phyloP scores from a whole-genome alignment of 139 green algal genomes.

The Microglena sp. region DNA sequence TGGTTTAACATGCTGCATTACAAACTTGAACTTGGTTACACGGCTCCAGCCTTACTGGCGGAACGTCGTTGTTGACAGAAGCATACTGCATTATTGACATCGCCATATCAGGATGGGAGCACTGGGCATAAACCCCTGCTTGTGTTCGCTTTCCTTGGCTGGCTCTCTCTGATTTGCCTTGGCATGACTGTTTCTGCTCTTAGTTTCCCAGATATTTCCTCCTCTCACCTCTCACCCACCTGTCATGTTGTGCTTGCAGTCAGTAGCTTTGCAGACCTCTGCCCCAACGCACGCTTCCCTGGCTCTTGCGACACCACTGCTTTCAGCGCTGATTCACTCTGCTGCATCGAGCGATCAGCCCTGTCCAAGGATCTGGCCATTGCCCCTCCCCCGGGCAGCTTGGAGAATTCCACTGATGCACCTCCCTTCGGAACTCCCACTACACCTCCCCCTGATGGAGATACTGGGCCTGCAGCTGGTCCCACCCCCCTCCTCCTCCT shows the following conservation, averaged over 20 bases:
- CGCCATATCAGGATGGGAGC: neutral
- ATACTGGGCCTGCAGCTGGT: neutral
- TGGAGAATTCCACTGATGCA: neutral
- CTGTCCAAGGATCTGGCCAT: neutral
- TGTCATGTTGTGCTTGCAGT: too few species aligned
- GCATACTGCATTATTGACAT: too few species aligned
- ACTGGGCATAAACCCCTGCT: neutral
- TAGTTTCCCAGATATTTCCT: neutral
- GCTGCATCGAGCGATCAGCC: conserved; percentile 21
- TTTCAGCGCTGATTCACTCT: conserved; percentile 17
- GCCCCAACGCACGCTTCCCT: conserved; percentile 8
- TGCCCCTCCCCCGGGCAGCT: neutral
- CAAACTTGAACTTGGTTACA: too few species aligned
- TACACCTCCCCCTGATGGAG: neutral
- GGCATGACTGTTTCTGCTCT: neutral
- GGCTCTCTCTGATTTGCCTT: neutral
- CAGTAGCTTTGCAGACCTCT: conserved; percentile 7
- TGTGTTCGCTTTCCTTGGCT: neutral
- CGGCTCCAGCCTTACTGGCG: too few species aligned
- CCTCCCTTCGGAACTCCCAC: conserved; percentile 1
- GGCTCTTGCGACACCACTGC: conserved; percentile 28
- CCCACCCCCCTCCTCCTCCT: conserved; percentile 3
- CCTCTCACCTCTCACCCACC: neutral
- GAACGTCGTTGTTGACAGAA: too few species aligned
- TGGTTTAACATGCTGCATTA: too few species aligned